Evolutionary conservation across 768 basidiomycete species (phyloP), one percentile per base, ranked within the genome.

Genomic region (Thelephora aurantiotincta): DNA sequence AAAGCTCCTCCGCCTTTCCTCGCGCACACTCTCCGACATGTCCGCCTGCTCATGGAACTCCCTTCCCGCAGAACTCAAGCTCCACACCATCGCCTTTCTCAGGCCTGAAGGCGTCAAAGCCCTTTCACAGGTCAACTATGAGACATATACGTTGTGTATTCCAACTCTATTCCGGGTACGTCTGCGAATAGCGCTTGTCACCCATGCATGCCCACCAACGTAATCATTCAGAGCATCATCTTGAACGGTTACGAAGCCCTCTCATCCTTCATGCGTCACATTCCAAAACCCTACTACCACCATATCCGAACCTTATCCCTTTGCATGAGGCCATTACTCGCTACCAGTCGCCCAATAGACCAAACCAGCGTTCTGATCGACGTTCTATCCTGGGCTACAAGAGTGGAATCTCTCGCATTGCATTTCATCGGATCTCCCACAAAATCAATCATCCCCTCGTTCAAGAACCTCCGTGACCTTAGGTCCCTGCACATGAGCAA

Each of bases 31-130:
- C 18, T 12, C 20, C 52, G 22, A 53, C 18, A 38, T 47, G 45
- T 42, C 37, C 34, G 20, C 50, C 45, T 37, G 44, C 14, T 44
- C 52, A 18, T 84, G 82, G 82, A 56, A 67, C 51, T 45, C 60
- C 22, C 77, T 86, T 52, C 83, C 83, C 43, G 65, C 66, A 0
- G 83, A 86, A 52, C 75, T 86, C 60, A 77, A 77, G 62, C 68
- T 80, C 54, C 64, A 72, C 23, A 55, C 85, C 59, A 62, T 80
- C 43, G 71, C 67, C 42, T 58, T 62, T 49, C 71, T 83, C 54
- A 68, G 68, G 43, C 54, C 58, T 18, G 48, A 57, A 51, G 73
- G 75, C 49, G 61, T 74, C 33, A 62, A 66, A 19, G 57, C 69
- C 0, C 66, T 83, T 51, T 66, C 82, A 12, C 54, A 58, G n/a